Evolutionary conservation across 306 rosid genomes (phyloP).

Genomic region (Luffa aegyptiaca): DNA sequence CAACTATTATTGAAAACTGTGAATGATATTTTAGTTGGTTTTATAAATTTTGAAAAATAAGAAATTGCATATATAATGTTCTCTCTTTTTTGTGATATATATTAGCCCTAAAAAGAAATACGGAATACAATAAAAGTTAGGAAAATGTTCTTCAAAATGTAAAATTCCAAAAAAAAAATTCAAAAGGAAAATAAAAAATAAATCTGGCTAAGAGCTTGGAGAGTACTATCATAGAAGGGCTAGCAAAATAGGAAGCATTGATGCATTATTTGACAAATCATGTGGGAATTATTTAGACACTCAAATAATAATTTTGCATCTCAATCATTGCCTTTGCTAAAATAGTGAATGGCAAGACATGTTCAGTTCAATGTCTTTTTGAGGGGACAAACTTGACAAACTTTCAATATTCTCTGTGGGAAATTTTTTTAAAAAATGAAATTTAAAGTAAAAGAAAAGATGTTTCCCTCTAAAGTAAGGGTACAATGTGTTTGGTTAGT

Average conservation of each 20-base stretch:
- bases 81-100: too few species aligned
- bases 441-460: not conserved
- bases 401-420: not conserved
- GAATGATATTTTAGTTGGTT: too few species aligned
- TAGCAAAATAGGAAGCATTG: not conserved
- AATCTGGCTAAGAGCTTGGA: not conserved
- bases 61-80: too few species aligned
- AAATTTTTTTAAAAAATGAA: not conserved
- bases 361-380: conserved; percentile 3
- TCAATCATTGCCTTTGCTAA: conserved; percentile 3
- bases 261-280: conserved; percentile 9
- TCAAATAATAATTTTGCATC: not conserved
- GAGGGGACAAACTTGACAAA: not conserved
- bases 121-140: too few species aligned
- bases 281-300: not conserved
- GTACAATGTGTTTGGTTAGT: not conserved
- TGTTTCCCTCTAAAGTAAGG: not conserved
- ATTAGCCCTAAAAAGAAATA: too few species aligned
- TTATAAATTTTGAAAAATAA: too few species aligned
- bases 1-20: too few species aligned
- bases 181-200: too few species aligned
- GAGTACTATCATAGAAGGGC: not conserved
- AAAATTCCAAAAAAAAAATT: too few species aligned
- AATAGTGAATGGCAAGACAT: conserved; percentile 6
- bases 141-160: too few species aligned